Evolutionary conservation across 2,329 filamentous ascomycete species (phyloP), one percentile per base, ranked within the genome.

Genomic region (Diaporthe nobilis): DNA sequence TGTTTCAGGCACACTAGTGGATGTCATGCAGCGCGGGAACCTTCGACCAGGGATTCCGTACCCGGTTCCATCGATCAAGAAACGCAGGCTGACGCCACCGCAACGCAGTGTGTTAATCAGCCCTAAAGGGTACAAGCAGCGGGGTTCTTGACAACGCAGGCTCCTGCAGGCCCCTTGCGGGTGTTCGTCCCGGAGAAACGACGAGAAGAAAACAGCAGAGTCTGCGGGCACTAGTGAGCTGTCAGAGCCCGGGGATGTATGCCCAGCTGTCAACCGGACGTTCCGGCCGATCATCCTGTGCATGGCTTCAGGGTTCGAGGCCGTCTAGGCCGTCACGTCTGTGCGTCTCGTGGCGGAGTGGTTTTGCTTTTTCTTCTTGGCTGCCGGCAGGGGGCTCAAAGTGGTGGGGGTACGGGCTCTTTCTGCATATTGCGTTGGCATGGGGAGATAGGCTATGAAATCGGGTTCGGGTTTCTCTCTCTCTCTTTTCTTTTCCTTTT

Each of bases 121-220:
- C 70, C 70, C 31, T 60, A 72, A 49, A 72, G 37, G 55, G 49
- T 51, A 25, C 39, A 60, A 28, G 49, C 31, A 37, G 55, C 55
- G 15, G 44, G 20, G 20, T 22, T 49, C 44, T 49, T 49, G 44
- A 49, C 20, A 49, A 22, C 44, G 44, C 44, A 34, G 31, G 34
- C 37, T 60, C 34, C 34, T 15, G 12, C 34, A 37, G 57, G 5
- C 42, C 34, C 37, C 47, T 47, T 31, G 42, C 44, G 65, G 34
- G 49, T 20, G 49, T 28, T 53, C 34, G n/a, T 55, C 22, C n/a
- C 34, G 25, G 47, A 17, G 22, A 17, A 28, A 39, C 34, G 13
- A 8, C 47, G 37, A 6, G 1, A 5, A 22, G 17, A 42, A n/a
- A 42, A 42, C 31, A 22, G 12, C 39, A 49, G 44, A 3, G 15